Percentiles rank a stretch among this genome's conserved stretches.
phyloP scores from a whole-genome alignment of 768 basidiomycete genomes.

The Paxillus rubicundulus region DNA sequence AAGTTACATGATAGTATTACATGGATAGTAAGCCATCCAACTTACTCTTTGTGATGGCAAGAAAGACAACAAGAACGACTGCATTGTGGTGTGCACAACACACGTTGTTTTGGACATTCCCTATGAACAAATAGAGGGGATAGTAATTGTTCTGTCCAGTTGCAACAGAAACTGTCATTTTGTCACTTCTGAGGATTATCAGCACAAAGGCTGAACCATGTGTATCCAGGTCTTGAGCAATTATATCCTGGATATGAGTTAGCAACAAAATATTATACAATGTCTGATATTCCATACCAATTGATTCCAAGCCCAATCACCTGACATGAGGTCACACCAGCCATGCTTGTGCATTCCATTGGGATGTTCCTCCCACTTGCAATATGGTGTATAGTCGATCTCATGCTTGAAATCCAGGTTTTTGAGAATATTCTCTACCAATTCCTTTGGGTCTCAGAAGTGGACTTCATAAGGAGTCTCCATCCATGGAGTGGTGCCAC shows the following conservation, averaged over 20 bases:
- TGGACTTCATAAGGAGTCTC: constrained; percentile 19
- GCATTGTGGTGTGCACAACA: constrained; percentile 5
- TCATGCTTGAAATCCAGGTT: constrained; percentile 19
- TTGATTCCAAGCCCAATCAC: too few species aligned
- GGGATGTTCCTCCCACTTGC: neutral
- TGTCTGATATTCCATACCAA: too few species aligned
- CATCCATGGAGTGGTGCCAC: constrained; percentile 24
- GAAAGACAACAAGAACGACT: constrained; percentile 14
- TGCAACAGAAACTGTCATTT: constrained; percentile 10
- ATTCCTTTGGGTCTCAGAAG: constrained; percentile 11
- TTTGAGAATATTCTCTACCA: constrained; percentile 19
- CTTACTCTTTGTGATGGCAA: constrained; percentile 9
- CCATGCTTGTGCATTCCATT: too few species aligned
- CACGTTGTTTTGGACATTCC: constrained; percentile 9
- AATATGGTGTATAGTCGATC: constrained; percentile 19
- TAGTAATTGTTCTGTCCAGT: constrained; percentile 12
- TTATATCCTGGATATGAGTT: constrained; percentile 32
- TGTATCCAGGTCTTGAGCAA: constrained; percentile 11
- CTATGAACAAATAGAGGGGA: constrained; percentile 10
- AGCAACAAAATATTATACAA: constrained; percentile 3
- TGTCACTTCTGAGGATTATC: constrained; percentile 10
- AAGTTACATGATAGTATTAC: neutral
- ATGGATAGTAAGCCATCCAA: constrained; percentile 24
- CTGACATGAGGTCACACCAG: too few species aligned
- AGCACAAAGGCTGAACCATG: constrained; percentile 12